Percentiles rank a stretch among this genome's conserved stretches.
Conservation (phyloP, 176 grass and related monocot genomes). For the Miscanthus lutarioriparius region DNA sequence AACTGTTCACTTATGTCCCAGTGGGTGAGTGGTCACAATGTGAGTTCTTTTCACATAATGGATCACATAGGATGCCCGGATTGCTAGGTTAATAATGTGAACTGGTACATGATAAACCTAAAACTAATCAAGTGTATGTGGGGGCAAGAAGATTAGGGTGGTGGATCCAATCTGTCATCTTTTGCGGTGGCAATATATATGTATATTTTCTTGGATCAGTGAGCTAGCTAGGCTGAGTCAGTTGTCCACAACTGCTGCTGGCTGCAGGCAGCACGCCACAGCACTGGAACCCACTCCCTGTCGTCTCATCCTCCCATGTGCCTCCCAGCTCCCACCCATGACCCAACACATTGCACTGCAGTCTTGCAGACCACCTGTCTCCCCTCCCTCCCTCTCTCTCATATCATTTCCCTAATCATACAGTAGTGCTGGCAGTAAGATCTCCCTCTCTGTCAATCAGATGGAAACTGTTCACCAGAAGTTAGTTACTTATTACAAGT, state of each 20-base stretch:
- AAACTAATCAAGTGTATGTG: not conserved
- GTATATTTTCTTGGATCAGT: not conserved
- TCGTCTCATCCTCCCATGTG: constrained; percentile 40
- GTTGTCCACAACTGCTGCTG: constrained; percentile 37
- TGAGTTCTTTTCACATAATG: not conserved
- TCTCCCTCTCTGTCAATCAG: not conserved
- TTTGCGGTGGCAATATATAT: constrained; percentile 37
- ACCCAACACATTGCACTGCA: constrained; percentile 34
- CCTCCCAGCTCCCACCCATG: too few species aligned
- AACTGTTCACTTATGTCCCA: not conserved
- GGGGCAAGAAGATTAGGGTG: constrained; percentile 16
- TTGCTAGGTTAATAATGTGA: constrained; percentile 11
- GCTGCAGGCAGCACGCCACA: not conserved
- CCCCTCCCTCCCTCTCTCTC: not conserved
- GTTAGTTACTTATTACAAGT: not conserved
- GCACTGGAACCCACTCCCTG: constrained; percentile 31
- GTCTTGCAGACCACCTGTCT: constrained; percentile 19
- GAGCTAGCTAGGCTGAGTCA: constrained; percentile 25
- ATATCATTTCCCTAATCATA: constrained; percentile 21
- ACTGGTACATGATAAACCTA: not conserved
- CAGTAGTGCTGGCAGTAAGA: not conserved
- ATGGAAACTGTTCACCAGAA: not conserved
- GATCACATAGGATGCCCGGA: constrained; percentile 37
- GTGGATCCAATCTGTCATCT: constrained; percentile 60
- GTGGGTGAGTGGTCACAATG: not conserved